Evolutionary conservation across 1,284 basidiomycete genomes (phyloP), one percentile per base, ranked within the genome.

Genomic region (Neonothopanus nambi): DNA sequence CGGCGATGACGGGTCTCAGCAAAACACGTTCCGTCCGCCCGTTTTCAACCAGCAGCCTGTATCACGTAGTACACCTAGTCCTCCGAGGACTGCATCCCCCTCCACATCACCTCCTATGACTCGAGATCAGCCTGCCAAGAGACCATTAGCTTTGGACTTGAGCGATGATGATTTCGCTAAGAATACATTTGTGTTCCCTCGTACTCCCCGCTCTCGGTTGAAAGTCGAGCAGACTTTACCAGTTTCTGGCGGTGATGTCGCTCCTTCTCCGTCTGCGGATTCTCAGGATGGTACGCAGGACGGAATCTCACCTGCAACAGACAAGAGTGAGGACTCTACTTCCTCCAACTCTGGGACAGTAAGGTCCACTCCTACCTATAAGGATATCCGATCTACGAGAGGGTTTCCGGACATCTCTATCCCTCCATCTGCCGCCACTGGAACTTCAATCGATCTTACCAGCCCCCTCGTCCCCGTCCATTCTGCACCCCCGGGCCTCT

Each of bases 141-240:
- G 61, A 46, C 57, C 60, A 4, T 37, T 57, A 6, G 58, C 61
- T 4, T 48, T 56, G 23, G 65, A 66, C 20, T 20, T 56, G 38
- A 52, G 48, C 40, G 72, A 75, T 12, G 79, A 81, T 33, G 68
- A 72, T 17, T 65, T 71, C 18, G 70, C 78, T 1, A 80, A 76
- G 58, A 79, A 78, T 49, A 73, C 75, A 45, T 85, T 85, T 55
- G 77, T 78, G 1, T 84, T 86, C 54, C 82, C 84, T 35, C 72
- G 72, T 1, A 65, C 71, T 20, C 45, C 73, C 3, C 63, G 66
- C 2, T 63, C 70, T 20, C 63, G 67, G 53, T 67, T 68, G 3
- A 72, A 70, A 48, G 35, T 61, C 67, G 17, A 60, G 62, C 4
- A 65, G 61, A 37, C 45, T 51, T 20, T 50, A 8, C 33, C 55